These are phyloP conservation scores for Auriscalpium orientale DNA, from an alignment of 768 basidiomycete species.

Conservation along the genomic window DNA sequence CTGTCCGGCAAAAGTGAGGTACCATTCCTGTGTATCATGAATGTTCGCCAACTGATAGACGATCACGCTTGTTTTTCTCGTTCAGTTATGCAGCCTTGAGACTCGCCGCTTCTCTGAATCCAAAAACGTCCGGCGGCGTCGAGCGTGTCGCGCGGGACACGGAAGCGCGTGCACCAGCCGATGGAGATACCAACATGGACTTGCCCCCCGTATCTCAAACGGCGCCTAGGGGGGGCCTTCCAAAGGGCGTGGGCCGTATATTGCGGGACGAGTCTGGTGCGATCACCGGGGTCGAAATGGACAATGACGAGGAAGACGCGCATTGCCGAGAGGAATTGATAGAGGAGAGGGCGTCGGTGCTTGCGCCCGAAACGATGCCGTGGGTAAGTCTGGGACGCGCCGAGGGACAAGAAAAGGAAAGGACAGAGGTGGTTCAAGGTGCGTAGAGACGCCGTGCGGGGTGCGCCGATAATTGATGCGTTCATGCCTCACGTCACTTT, in stretches of 20 bases:
- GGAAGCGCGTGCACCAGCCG: slow-evolving; percentile 9
- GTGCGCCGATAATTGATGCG: slow-evolving; percentile 1
- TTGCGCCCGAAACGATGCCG: neutral
- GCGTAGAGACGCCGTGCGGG: neutral
- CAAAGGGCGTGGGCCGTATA: slow-evolving; percentile 8
- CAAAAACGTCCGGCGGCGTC: slow-evolving; percentile 58
- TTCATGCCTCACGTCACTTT: slow-evolving; percentile 3
- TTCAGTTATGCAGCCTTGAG: slow-evolving; percentile 71
- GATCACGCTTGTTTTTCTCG: slow-evolving; percentile 4
- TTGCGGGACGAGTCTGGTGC: slow-evolving; percentile 9
- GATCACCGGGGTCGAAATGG: slow-evolving; percentile 9
- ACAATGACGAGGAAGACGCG: slow-evolving; percentile 1
- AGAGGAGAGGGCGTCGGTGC: slow-evolving; percentile 4
- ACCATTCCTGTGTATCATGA: slow-evolving; percentile 2
- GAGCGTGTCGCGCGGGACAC: slow-evolving; percentile 32
- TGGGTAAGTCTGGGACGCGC: slow-evolving; percentile 2
- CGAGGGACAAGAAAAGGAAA: neutral
- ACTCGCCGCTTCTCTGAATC: slow-evolving; percentile 61
- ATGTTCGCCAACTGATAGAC: slow-evolving; percentile 8
- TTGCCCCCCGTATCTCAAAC: neutral
- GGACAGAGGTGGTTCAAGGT: slow-evolving; percentile 9
- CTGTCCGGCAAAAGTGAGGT: slow-evolving; percentile 85
- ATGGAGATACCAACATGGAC: slow-evolving; percentile 8
- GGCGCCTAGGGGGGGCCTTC: neutral
- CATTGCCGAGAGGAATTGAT: neutral